Base-by-base conservation (phyloP, 2,329 filamentous ascomycete species). In the Ceratocystiopsis brevicomis region DNA sequence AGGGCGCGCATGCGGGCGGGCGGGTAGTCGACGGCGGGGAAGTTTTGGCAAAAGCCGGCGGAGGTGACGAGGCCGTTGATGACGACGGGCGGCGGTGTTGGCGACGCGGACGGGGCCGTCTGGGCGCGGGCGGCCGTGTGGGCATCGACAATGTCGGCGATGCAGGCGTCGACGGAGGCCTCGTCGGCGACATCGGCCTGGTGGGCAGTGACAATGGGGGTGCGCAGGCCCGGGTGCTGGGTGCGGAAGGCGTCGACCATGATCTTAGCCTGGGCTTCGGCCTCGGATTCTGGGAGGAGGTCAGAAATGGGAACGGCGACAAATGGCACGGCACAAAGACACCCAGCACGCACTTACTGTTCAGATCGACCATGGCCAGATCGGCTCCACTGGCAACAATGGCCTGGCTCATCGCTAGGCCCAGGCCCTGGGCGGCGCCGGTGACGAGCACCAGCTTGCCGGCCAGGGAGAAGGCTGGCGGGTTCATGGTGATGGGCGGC, bases 21-120 rank as follows among this genome's bases (percentile, higher is more conserved):
- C 1, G 87, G 87, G 63, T 96, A 96, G 52, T 78, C 77, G 54
- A 87, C 81, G 39, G 88, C 88, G 54, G 92, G 81, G 56, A 86
- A 92, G 66, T 95, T 95, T 66, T 95, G 88, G 14, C 84, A 90
- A 65, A 96, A 94, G 39, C 88, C 88, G 41, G 88, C 88, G n/a
- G 85, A 92, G 21, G 88, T 95, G 53, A 96, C 87, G 21, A 96
- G 72, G 61, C 84, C 79, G 63, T 94, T 86, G 53, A 95, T 85
- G 60, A 81, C 80, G 61, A 44, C 40, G 40, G 14, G 16, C 18
- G 19, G 35, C 10, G 35, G 35, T 4, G 15, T 1, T 2, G 11
- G 1, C 19, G 40, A 4, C 13, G 3, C 32, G 4, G 25, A 3
- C 36, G 35, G 3, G 12, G 40, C 21, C 2, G 25, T 9, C 38